Base-by-base conservation (phyloP, 139 green algal species). In the Chara braunii region DNA sequence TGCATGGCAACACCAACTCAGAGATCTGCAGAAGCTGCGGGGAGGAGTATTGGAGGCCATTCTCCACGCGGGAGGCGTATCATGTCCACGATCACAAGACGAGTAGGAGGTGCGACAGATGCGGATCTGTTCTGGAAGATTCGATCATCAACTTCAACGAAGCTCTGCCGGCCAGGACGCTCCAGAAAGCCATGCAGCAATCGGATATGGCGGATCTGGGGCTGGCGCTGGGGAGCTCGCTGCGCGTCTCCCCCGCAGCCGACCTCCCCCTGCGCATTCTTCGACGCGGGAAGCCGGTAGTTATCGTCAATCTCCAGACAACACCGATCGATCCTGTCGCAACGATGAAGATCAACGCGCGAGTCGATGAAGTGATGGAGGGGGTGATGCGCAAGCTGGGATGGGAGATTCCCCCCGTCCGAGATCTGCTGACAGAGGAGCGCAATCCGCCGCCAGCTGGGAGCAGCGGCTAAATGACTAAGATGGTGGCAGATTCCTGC, bases 1-100 rank as follows among this genome's bases (percentile, higher is more conserved):
- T 98, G 69, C 92, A 98, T 67, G 92, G 92, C 68, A 95, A 95
- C 81, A 95, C 87, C 75, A 95, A 96, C 61, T 74, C 78, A 31
- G 92, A 98, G 78, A 67, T 78, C 24, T 98, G 91, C 78, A 28
- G 55, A 11, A 40, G 42, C 2, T 97, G 90, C 81, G 64, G 68
- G 43, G 33, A 26, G 0, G 84, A 94, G 73, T 74, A 48, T 32
- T 51, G 23, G 1, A 75, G 90, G 2, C 88, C 95, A 68, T 96
- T 96, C 80, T 48, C 40, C 40, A 48, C 40, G 40, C 40, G 40
- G 18, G 40, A 48, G 40, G 40, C 40, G 40, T 18, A 18, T 18
- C 18, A 48, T 18, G 40, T 48, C 18, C 40, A 26, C 18, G 40
- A 48, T 18, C 40, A 48, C 40, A 18, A 18, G 18, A 48, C 40